Base-by-base conservation (phyloP, 805 yeast species). In the Yarrowia sp. region DNA sequence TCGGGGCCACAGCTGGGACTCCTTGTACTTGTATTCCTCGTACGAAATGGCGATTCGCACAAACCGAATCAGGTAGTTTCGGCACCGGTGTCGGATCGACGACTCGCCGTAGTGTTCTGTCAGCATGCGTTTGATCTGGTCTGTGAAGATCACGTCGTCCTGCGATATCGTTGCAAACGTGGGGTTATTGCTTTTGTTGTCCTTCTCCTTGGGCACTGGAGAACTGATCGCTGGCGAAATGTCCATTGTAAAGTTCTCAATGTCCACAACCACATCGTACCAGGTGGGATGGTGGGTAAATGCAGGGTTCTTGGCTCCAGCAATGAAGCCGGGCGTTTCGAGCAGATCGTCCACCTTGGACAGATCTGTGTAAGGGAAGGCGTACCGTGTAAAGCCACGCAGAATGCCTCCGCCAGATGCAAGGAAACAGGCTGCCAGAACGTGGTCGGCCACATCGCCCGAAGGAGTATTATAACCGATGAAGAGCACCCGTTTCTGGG, bases 251-350 rank as follows among this genome's bases (percentile, higher is more conserved):
- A 81, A 81, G 11, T 80, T 70, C 71, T 86, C 88, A 66, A 86
- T 75, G 72, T 86, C 87, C 70, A 84, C 83, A 48, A 86, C 75
- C 12, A 86, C 73, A 71, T 86, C 89, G 86, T 87, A 86, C 74
- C 86, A 79, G 59, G 77, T 79, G 52, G 85, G 86, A 71, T 85
- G 86, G 56, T 80, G 75, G 71, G 83, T 83, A 77, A 86, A 86
- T 52, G 87, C 85, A 8, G 88, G 87, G 74, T 86, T 86, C 69
- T 85, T 85, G 42, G 87, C 86, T 15, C 89, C 89, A 1, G 88
- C 89, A 70, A 86, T 77, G 73, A 77, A 86, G 15, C 86, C 84
- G 12, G 80, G 82, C 63, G 86, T 82, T 63, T 79, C 77, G 63
- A 81, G 80, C 70, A 86, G 77, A 11, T 84, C 79, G 70, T 84